A percentile compares a stretch with the other conserved stretches of the same genome.
Conservation (phyloP, 768 basidiomycete genomes). For the Suillus sp. region DNA sequence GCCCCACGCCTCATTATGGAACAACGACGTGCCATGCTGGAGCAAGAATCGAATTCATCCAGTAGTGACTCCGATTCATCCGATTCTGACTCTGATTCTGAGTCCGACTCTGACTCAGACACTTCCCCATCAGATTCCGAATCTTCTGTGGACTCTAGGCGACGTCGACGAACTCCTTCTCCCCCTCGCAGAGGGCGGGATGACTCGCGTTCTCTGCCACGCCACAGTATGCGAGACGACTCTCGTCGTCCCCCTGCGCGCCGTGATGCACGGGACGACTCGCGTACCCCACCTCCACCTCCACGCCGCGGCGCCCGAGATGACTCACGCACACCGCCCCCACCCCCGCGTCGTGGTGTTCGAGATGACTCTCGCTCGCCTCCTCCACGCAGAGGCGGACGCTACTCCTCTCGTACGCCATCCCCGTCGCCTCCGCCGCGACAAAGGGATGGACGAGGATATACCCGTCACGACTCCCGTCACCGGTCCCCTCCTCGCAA, state of each 20-base stretch:
- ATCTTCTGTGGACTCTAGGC: slow-evolving; percentile 36
- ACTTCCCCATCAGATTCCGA: slow-evolving; percentile 42
- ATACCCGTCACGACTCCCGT: slow-evolving; percentile 28
- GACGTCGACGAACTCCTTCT: slow-evolving; percentile 33
- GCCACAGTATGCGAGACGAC: slow-evolving; percentile 9
- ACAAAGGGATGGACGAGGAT: slow-evolving; percentile 26
- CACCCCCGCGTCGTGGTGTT: slow-evolving; percentile 17
- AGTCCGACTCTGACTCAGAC: slow-evolving; percentile 44
- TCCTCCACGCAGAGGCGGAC: slow-evolving; percentile 18
- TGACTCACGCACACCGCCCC: slow-evolving; percentile 23
- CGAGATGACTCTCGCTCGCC: slow-evolving; percentile 38
- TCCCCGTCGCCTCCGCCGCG: slow-evolving; percentile 31
- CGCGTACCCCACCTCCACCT: slow-evolving; percentile 9
- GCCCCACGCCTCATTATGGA: slow-evolving; percentile 93
- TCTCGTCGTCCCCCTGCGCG: slow-evolving; percentile 7
- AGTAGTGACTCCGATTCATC: slow-evolving; percentile 45
- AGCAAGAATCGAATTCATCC: slow-evolving; percentile 57
- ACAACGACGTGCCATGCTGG: slow-evolving; percentile 86
- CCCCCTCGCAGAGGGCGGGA: slow-evolving; percentile 34
- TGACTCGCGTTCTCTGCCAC: slow-evolving; percentile 29
- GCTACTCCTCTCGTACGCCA: slow-evolving; percentile 24
- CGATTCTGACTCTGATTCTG: slow-evolving; percentile 39
- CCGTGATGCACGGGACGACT: slow-evolving; percentile 12
- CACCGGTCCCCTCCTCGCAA: slow-evolving; percentile 25
- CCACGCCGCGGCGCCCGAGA: slow-evolving; percentile 12